Conservation (phyloP, 164 flowering plant genomes). For the Magnolia kwangsiensis region DNA sequence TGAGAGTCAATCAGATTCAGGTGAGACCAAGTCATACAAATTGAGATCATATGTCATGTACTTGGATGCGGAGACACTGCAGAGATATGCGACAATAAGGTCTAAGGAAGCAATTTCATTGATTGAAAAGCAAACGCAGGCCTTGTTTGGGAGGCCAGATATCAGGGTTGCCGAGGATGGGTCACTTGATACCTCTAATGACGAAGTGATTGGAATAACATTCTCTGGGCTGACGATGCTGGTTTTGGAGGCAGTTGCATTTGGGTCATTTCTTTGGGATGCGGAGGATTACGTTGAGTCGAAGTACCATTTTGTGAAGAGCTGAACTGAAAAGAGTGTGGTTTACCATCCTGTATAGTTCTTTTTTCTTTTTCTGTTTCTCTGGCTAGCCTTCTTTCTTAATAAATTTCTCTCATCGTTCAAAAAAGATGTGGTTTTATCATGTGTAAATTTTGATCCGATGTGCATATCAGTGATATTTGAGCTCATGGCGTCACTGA, state of each 20-base stretch:
- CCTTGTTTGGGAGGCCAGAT: conserved; percentile 87
- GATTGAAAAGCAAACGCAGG: conserved; percentile 91
- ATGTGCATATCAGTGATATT: no score
- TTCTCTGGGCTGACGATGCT: conserved; percentile 77
- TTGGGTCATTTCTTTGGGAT: conserved; percentile 93
- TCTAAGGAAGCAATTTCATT: conserved; percentile 80
- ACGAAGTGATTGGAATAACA: conserved; percentile 55
- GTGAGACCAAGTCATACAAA: conserved; percentile 39
- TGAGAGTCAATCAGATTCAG: conserved; percentile 21
- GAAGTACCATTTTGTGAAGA: conserved; percentile 55
- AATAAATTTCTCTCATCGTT: neutral
- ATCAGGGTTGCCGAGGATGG: conserved; percentile 63
- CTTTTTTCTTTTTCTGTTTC: neutral
- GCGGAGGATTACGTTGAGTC: conserved; percentile 75
- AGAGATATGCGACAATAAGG: conserved; percentile 81
- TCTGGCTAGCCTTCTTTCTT: neutral
- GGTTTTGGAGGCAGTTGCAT: conserved; percentile 82
- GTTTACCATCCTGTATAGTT: neutral
- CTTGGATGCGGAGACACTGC: conserved; percentile 81
- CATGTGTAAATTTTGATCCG: neutral
- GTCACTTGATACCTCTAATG: conserved; percentile 56
- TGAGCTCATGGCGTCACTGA: no score
- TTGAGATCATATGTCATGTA: conserved; percentile 87
- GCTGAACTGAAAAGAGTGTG: conserved; percentile 21
- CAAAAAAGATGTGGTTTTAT: neutral